Conservation (phyloP, 345 rosid species). For the Salix brachista region DNA sequence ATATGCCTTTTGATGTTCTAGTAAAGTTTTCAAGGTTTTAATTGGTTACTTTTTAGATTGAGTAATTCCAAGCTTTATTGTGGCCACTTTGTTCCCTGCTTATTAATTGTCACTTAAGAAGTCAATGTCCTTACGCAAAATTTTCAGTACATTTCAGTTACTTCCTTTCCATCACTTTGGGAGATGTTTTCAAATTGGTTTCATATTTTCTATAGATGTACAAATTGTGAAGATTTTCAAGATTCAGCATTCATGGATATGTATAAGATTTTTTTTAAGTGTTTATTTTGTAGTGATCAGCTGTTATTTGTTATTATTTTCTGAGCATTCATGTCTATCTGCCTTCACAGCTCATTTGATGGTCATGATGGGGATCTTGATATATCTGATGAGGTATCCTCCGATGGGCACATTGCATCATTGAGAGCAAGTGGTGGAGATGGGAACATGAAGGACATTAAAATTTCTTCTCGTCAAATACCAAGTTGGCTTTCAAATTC, state of each 20-base stretch:
- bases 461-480: conserved; percentile 49
- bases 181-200: background rate
- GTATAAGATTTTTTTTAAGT: background rate
- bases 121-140: background rate
- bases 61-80: background rate
- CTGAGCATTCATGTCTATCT: background rate
- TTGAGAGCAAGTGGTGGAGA: conserved; percentile 51
- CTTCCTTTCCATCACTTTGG: background rate
- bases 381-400: conserved; percentile 47
- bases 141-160: background rate
- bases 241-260: background rate
- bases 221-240: background rate
- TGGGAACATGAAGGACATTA: conserved; percentile 38
- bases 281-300: background rate
- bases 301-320: conserved; percentile 8
- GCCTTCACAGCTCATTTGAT: conserved; percentile 67
- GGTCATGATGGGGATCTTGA: conserved; percentile 77
- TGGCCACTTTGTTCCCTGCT: background rate
- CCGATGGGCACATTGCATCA: conserved; percentile 41
- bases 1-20: background rate
- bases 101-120: background rate
- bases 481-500: conserved; percentile 86
- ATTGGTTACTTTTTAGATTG: background rate
- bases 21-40: background rate
- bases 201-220: background rate